phyloP scores from a whole-genome alignment of 1,139 yeast species.

The Candida anutae region DNA sequence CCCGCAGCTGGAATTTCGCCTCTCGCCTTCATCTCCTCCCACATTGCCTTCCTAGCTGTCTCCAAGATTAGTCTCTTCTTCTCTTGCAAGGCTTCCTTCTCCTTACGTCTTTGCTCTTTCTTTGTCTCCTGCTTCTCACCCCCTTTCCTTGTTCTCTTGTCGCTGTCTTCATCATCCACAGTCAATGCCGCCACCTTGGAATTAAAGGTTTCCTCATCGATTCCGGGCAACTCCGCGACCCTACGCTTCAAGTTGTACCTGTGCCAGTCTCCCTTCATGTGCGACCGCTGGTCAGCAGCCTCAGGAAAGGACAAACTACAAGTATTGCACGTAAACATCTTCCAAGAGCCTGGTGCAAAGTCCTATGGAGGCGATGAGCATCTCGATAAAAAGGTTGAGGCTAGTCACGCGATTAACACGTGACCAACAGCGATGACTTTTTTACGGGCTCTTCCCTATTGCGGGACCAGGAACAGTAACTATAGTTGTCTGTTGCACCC shows the following conservation, averaged over 20 bases:
- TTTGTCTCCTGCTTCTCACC: constrained; percentile 39
- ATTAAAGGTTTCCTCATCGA: constrained; percentile 42
- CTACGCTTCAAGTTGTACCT: constrained; percentile 54
- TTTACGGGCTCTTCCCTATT: no score
- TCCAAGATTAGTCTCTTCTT: constrained; percentile 56
- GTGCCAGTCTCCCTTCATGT: constrained; percentile 72
- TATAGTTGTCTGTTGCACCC: no score
- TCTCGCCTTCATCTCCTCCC: constrained; percentile 23
- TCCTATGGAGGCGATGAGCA: no score
- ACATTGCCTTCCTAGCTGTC: constrained; percentile 51
- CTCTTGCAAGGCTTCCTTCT: constrained; percentile 55
- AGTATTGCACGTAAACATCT: constrained; percentile 35
- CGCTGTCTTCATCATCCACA: constrained; percentile 9
- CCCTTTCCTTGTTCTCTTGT: constrained; percentile 10
- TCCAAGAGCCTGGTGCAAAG: no score
- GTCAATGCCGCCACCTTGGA: constrained; percentile 34
- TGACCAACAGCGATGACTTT: constrained; percentile 2
- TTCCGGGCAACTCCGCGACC: constrained; percentile 51
- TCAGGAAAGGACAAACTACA: constrained; percentile 34
- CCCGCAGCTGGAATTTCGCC: constrained; percentile 13
- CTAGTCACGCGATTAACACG: no score
- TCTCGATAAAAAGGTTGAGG: no score
- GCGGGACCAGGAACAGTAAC: no score
- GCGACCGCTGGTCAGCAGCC: constrained; percentile 35
- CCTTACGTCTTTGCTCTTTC: constrained; percentile 57